Evolutionary conservation across 2,329 filamentous ascomycete genomes (phyloP), one percentile per base, ranked within the genome.

Genomic region (Coniosporium tulheliwenetii): DNA sequence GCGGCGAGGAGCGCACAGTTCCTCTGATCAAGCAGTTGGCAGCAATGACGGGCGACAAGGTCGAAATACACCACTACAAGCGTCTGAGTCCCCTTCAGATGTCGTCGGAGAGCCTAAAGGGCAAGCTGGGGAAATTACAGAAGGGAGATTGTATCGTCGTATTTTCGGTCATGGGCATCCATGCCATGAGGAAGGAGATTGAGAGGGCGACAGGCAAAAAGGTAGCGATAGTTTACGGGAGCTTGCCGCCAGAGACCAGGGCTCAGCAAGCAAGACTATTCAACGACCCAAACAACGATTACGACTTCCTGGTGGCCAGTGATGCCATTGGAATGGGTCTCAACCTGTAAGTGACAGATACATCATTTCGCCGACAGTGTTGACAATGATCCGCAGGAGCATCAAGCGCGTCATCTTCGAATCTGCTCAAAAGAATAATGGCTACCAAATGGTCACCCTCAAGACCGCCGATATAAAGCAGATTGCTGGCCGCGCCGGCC

Each of bases 311-410:
- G 5, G 87, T 91, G 19, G 91, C 93, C 8, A 95, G 85, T 50
- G 86, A 95, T 61, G 91, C 91, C 37, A 89, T 98, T 46, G 91
- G 91, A 32, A 96, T 98, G 89, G 91, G 93, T 1, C 66, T 98
- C 15, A 98, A 98, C 53, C 63, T 98, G 57, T 86, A 78, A 60
- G 69, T 60, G 10, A 12, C 10, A 34, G 35, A 13, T 35, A 31
- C 19, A n/a, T 30, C 14, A 15, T 7, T 19, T 9, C 8, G 30
- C 34, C 33, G 16, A 36, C 36, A 45, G 53, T 40, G 54, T 49
- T 57, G 45, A 54, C 41, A 14, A 15, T 4, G 19, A 26, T 26
- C 12, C 36, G 29, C 39, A 75, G 72, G 59, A 77, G 71, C 48
- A 85, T 95, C 56, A 91, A 86, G 55, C 81, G 93, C 19, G 74